Percentiles rank a stretch among this genome's conserved stretches.
Evolutionary conservation across 805 yeast species (phyloP).

Genomic region (Ogataea polymorpha): DNA sequence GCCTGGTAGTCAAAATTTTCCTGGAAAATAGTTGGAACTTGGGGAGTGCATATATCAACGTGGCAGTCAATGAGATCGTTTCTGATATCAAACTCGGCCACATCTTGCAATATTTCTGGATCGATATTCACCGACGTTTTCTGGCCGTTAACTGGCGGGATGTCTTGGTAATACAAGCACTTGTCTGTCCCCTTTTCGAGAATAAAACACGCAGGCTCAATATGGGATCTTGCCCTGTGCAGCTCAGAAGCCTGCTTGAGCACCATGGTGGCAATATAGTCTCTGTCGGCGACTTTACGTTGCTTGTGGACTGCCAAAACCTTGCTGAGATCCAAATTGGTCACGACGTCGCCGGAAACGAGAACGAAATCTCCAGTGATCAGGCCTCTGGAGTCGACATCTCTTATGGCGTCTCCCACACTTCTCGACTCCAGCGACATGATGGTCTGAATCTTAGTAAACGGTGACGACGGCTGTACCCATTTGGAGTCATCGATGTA

Average conservation of each 20-base stretch:
- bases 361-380: constrained; percentile 87
- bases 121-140: constrained; percentile 61
- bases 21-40: constrained; percentile 91
- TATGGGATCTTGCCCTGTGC: constrained; percentile 78
- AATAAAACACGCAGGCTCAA: constrained; percentile 82
- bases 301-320: constrained; percentile 71
- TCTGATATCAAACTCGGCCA: constrained; percentile 74
- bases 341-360: constrained; percentile 93
- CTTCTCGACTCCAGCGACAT: constrained; percentile 84
- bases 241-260: constrained; percentile 77
- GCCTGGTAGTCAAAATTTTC: constrained; percentile 94
- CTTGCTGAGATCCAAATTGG: constrained; percentile 77
- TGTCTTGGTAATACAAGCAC: constrained; percentile 81
- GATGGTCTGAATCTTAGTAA: constrained; percentile 70
- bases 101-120: constrained; percentile 75
- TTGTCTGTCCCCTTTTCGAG: constrained; percentile 70
- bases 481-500: constrained; percentile 77
- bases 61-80: constrained; percentile 96
- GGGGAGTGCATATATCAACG: constrained; percentile 92
- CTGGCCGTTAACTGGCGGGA: constrained; percentile 52
- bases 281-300: constrained; percentile 73
- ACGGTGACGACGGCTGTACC: constrained; percentile 71
- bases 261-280: constrained; percentile 93
- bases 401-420: constrained; percentile 97
- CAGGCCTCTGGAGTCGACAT: constrained; percentile 84